phyloP scores from a whole-genome alignment of 257 asterid genomes.

The Thymus mandschuricus region DNA sequence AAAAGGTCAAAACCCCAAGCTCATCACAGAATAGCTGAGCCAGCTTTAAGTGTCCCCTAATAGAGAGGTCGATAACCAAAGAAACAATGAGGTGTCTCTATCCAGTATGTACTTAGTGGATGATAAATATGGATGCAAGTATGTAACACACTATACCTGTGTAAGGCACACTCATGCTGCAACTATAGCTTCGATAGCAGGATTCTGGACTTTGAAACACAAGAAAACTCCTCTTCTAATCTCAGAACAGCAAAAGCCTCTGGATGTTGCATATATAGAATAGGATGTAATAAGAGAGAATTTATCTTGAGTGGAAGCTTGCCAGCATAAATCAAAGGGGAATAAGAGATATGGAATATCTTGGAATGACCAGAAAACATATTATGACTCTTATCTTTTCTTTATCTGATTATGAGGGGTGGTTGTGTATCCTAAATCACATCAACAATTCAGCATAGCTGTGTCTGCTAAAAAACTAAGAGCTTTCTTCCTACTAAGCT shows the following conservation, averaged over 20 bases:
- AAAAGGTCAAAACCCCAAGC: slow-evolving; percentile 85
- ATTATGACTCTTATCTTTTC: not conserved
- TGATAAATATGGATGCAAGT: slow-evolving; percentile 2
- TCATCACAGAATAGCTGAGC: slow-evolving; percentile 87
- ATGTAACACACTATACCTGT: slow-evolving; percentile 48
- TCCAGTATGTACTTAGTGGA: slow-evolving; percentile 20
- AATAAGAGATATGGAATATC: not conserved
- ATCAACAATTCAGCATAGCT: slow-evolving; percentile 27
- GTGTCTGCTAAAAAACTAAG: not conserved
- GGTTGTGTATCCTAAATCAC: slow-evolving; percentile 10
- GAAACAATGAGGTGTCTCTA: slow-evolving; percentile 28
- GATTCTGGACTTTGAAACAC: slow-evolving; percentile 79
- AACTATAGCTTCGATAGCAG: slow-evolving; percentile 77
- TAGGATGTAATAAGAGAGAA: slow-evolving; percentile 18
- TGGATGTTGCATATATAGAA: slow-evolving; percentile 37
- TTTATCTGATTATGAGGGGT: not conserved
- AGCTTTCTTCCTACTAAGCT: slow-evolving; percentile 4
- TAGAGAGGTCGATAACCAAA: slow-evolving; percentile 23
- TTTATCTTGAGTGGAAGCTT: slow-evolving; percentile 11
- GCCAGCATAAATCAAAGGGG: slow-evolving; percentile 23
- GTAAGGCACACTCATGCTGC: slow-evolving; percentile 87
- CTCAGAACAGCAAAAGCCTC: slow-evolving; percentile 88
- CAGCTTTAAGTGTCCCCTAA: slow-evolving; percentile 80
- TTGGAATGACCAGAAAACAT: slow-evolving; percentile 9
- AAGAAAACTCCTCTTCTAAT: slow-evolving; percentile 76